Conservation (phyloP, 352 stramenopile genomes). For the Phytophthora podocarpi region DNA sequence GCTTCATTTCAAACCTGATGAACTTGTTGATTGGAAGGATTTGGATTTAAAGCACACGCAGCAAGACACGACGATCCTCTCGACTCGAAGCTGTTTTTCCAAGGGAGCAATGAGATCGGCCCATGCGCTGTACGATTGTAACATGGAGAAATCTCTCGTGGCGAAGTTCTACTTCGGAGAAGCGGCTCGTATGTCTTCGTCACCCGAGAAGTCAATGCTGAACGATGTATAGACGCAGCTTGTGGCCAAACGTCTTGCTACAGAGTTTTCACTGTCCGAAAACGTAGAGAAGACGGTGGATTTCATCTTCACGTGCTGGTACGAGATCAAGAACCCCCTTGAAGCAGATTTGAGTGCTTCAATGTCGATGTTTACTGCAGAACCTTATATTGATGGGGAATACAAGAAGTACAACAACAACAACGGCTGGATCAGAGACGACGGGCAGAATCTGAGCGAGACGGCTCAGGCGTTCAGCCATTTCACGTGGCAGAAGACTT, state of each 20-base stretch:
- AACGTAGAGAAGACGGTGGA: conserved; percentile 36
- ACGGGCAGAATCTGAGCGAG: conserved; percentile 8
- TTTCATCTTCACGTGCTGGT: conserved; percentile 54
- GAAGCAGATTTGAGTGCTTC: conserved; percentile 5
- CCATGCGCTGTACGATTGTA: conserved; percentile 43
- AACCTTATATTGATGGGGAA: conserved; percentile 41
- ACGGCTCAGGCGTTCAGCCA: conserved; percentile 50
- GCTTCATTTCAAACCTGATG: conserved; percentile 31
- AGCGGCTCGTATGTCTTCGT: conserved; percentile 4
- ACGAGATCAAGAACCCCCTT: conserved; percentile 35
- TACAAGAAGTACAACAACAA: conserved; percentile 65
- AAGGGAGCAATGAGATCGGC: conserved; percentile 43
- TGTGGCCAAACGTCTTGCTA: conserved; percentile 43
- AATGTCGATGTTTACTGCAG: conserved; percentile 41
- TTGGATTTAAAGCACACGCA: conserved; percentile 39
- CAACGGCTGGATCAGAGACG: conserved; percentile 35
- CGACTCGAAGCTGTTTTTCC: conserved; percentile 37
- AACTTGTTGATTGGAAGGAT: conserved; percentile 34
- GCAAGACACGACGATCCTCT: conserved; percentile 41
- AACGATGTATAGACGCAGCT: conserved; percentile 48
- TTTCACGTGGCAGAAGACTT: conserved; percentile 46
- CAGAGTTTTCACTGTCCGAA: conserved; percentile 35
- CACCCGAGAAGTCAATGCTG: conserved; percentile 1
- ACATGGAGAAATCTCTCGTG: conserved; percentile 33
- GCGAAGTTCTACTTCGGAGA: conserved; percentile 47